Evolutionary conservation across 2,329 filamentous ascomycete species (phyloP).

Genomic region (Botrytis deweyae): DNA sequence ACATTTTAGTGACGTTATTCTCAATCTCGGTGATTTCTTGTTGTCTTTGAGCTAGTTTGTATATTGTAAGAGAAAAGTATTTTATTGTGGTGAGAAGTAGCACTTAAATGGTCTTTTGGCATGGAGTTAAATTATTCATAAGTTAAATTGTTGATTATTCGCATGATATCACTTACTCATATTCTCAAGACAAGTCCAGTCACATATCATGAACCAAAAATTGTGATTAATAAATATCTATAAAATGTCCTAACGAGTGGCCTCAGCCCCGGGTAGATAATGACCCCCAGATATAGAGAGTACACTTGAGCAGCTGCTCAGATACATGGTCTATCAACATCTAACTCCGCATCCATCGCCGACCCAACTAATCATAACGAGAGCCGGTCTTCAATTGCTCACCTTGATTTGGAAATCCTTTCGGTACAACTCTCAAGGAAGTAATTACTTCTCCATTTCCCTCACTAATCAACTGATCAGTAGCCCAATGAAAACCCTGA

Average conservation of each 20-base stretch:
- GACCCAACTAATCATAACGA: not conserved
- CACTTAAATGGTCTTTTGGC: not conserved
- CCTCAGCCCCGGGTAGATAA: not conserved
- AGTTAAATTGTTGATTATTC: not conserved
- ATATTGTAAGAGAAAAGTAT: not conserved
- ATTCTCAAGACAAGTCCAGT: not conserved
- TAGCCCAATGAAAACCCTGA: not conserved
- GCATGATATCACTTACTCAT: not conserved
- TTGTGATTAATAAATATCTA: not conserved
- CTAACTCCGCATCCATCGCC: no score
- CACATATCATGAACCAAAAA: not conserved
- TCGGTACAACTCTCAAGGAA: not conserved
- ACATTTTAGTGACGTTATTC: not conserved
- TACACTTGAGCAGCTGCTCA: not conserved
- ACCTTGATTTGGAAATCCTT: not conserved
- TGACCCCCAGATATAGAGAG: not conserved
- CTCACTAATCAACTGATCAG: not conserved
- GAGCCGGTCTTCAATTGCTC: not conserved
- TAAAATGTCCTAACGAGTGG: fast-evolving
- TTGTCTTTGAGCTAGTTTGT: not conserved
- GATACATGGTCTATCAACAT: not conserved
- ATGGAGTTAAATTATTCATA: not conserved
- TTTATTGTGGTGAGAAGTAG: not conserved
- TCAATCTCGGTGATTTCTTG: not conserved
- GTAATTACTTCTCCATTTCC: not conserved